These are phyloP conservation scores for Kalanchoe fedtschenkoi DNA, from an alignment of 164 flowering plant genomes.

Conservation along the genomic window DNA sequence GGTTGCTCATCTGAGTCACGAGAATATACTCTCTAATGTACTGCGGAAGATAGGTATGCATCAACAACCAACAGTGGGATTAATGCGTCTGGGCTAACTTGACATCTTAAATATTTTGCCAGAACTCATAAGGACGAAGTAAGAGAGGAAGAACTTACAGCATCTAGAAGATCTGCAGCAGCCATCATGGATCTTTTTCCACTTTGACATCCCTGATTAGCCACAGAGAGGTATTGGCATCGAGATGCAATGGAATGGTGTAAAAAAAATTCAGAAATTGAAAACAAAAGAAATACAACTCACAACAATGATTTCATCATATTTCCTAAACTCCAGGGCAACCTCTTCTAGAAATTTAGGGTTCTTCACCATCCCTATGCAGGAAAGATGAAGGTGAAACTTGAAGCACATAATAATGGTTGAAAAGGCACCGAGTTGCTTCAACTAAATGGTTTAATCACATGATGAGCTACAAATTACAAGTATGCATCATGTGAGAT, in stretches of 20 bases:
- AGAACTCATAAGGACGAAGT: background rate
- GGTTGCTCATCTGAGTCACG: too few species aligned
- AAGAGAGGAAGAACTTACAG: constrained; percentile 38
- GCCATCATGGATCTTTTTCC: constrained; percentile 91
- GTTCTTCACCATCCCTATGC: constrained; percentile 71
- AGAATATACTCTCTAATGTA: too few species aligned
- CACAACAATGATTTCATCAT: constrained; percentile 77
- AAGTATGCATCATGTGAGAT: too few species aligned
- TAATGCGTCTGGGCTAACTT: background rate
- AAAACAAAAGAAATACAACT: constrained; percentile 14
- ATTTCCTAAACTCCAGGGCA: constrained; percentile 39
- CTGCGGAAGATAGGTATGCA: too few species aligned
- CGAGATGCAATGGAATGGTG: background rate
- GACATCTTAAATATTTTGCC: background rate
- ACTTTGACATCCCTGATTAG: constrained; percentile 64
- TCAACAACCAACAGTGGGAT: background rate
- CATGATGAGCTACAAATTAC: background rate
- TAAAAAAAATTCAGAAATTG: background rate
- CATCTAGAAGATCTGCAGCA: constrained; percentile 58
- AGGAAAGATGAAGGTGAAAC: background rate
- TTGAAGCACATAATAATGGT: background rate
- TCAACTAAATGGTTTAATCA: background rate
- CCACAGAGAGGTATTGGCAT: background rate
- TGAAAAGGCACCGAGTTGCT: background rate
- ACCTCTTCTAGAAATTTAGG: constrained; percentile 63